Base-by-base conservation (phyloP, 163 green algal genomes). In the Scenedesmus sp. region DNA sequence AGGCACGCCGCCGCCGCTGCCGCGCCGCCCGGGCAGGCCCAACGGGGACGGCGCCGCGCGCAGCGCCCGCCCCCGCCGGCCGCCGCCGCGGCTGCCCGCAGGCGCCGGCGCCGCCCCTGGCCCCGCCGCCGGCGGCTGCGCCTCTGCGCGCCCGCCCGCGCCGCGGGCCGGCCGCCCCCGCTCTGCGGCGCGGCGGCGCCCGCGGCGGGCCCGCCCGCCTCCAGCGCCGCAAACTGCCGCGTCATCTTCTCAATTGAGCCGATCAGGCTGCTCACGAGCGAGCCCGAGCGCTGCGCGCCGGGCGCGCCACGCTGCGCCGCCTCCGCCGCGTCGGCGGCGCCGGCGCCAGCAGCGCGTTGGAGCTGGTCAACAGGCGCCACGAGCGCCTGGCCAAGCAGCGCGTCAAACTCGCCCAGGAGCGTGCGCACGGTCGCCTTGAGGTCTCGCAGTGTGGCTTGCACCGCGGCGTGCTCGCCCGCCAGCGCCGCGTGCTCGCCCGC, bases 171-270 rank as follows among this genome's bases (percentile, higher is more conserved):
- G n/a, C n/a, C n/a, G n/a, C n/a, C n/a, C n/a, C n/a, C n/a, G n/a
- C n/a, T n/a, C n/a, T n/a, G n/a, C n/a, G n/a, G n/a, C n/a, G n/a
- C n/a, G n/a, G n/a, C n/a, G n/a, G n/a, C n/a, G 56, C 56, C 56
- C 13, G 56, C 24, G 15, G 22, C 39, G 28, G n/a, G 56, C 56
- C 56, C n/a, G 54, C 54, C 69, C 10, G 36, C 69, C 15, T 77
- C 53, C 24, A 53, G 67, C 10, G 57, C 69, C 31, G 69, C 69
- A 67, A 77, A 77, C 15, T 77, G 69, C 26, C 45, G 17, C 18
- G 36, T 67, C 69, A 77, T 67, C 13, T 28, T 28, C 53, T 66
- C 69, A 34, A 77, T 77, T 14, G 50, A 66, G 54, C 47, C 4
- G 39, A 77, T 77, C 3, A 77, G 22, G 50, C 69, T 67, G 67